phyloP scores from a whole-genome alignment of 2,329 filamentous ascomycete species.

The Pestalotiopsis fici region DNA sequence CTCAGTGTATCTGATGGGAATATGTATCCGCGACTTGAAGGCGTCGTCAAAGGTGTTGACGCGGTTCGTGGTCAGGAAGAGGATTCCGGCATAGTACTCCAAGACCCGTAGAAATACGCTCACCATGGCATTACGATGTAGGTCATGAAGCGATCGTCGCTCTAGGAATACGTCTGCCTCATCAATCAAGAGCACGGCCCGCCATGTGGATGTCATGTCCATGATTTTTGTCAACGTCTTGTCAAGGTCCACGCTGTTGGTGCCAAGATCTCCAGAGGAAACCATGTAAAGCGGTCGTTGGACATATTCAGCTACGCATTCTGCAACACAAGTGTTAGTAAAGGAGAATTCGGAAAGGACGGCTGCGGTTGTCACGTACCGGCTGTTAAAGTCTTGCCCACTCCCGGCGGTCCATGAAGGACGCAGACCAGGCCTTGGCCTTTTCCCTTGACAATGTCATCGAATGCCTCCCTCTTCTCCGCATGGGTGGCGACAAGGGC shows the following conservation, averaged over 20 bases:
- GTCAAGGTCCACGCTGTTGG: conserved; percentile 22
- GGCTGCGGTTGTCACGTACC: not conserved
- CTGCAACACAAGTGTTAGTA: not conserved
- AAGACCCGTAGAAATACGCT: conserved; percentile 16
- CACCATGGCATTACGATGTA: conserved; percentile 16
- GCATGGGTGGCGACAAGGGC: conserved; percentile 19
- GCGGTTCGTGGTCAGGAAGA: conserved; percentile 8
- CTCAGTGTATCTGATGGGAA: conserved; percentile 2
- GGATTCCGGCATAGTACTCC: conserved; percentile 10
- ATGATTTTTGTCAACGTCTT: conserved; percentile 24
- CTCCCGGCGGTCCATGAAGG: conserved; percentile 45
- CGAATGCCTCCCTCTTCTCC: conserved; percentile 12
- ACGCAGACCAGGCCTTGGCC: conserved; percentile 43
- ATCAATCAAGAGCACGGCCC: conserved; percentile 30
- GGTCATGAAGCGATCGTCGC: conserved; percentile 22
- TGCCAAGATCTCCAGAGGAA: conserved; percentile 28
- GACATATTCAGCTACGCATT: conserved; percentile 33
- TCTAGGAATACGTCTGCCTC: conserved; percentile 33
- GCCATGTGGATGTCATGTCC: conserved; percentile 41
- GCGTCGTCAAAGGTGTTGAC: conserved; percentile 8
- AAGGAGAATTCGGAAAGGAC: no score
- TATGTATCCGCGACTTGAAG: conserved; percentile 9
- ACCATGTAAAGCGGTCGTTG: conserved; percentile 32
- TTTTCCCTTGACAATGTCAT: conserved; percentile 22
- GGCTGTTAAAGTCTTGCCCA: conserved; percentile 41